Base-by-base conservation (phyloP, 768 basidiomycete genomes). In the Russula abietina region DNA sequence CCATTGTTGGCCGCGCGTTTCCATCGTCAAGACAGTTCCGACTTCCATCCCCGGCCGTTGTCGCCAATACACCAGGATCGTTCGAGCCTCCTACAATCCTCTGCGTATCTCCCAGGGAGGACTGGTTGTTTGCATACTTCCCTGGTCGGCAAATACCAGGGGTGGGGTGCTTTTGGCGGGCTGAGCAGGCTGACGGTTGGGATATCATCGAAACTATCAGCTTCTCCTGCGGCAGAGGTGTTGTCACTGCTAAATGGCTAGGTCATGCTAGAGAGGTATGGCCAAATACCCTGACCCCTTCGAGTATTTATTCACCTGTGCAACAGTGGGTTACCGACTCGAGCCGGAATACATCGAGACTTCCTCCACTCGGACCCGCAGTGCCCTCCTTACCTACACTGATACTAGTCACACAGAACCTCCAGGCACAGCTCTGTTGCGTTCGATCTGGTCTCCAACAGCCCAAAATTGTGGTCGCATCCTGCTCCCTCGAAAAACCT, bases 61-160 rank as follows among this genome's bases (percentile, higher is more conserved):
- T 89, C 49, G 65, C 76, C n/a, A 71, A 75, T 24, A 74, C 80
- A 0, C 75, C 81, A 7, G 59, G 73, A 12, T 76, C 79, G 2
- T 90, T 84, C 70, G 79, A 81, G 19, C 83, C 88, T 8, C 84
- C 88, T 0, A 80, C 80, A 7, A 72, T 86, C 33, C 82, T 91
- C 55, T 81, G 83, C 8, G 78, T 83, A 22, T 80, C 84, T 6
- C 79, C 86, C 3, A 75, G 75, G 32, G 83, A 85, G 63, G 77
- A 79, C 53, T 87, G 81, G 83, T 70, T 91, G 5, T 90, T 89
- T 68, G 88, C 88, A 1, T 91, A 85, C 69, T 91, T 87, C 69
- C 87, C 88, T 12, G 78, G 84, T 45, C 75, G 75, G 33, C 79
- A 78, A 28, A 71, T 74, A 1, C 83, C 84, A 62, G 86, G 88